phyloP scores from a whole-genome alignment of 371 early-diverging fungal species.

The Entomophthora muscae region DNA sequence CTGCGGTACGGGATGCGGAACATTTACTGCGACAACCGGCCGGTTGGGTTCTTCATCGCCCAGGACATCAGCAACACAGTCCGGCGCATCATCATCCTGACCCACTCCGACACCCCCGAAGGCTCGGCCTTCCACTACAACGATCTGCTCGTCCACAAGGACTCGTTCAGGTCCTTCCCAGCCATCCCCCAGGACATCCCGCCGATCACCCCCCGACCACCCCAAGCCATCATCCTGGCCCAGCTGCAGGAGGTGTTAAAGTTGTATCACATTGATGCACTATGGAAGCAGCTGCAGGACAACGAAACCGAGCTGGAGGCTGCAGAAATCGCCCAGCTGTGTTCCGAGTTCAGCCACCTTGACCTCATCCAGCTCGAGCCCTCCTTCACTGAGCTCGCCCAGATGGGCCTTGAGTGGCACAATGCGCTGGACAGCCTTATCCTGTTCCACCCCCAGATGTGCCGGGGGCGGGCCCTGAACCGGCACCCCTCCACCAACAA shows the following conservation, averaged over 20 bases:
- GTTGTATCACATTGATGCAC: background rate
- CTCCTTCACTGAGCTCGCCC: background rate
- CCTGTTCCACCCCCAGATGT: background rate
- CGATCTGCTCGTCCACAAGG: background rate
- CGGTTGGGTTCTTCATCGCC: constrained; percentile 5
- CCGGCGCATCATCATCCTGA: background rate
- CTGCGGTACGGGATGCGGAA: background rate
- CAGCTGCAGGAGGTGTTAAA: background rate
- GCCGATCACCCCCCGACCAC: background rate
- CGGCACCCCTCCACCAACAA: background rate
- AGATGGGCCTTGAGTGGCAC: background rate
- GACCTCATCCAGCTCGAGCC: constrained; percentile 3
- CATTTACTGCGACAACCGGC: background rate
- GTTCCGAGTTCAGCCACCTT: background rate
- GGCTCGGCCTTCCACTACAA: background rate
- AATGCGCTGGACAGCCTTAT: background rate
- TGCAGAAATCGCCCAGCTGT: background rate
- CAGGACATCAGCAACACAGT: background rate
- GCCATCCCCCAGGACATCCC: background rate
- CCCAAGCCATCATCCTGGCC: background rate
- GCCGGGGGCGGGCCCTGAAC: background rate
- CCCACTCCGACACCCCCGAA: background rate
- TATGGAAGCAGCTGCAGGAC: background rate
- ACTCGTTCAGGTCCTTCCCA: constrained; percentile 4
- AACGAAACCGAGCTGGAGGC: background rate